These are phyloP conservation scores for Dalbergia oliveri DNA, from an alignment of 306 rosid genomes.

Conservation along the genomic window DNA sequence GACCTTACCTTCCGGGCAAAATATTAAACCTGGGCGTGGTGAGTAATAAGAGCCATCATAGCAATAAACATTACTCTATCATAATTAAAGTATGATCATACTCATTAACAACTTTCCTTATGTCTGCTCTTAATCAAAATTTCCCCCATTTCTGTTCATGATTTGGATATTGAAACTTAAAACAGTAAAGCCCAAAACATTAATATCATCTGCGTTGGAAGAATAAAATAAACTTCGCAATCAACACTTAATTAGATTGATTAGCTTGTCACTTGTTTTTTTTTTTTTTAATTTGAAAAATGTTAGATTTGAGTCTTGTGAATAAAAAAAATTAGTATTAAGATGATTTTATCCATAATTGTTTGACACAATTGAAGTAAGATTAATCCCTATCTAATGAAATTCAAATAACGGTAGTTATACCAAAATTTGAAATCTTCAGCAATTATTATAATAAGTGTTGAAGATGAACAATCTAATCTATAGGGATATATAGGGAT, in stretches of 20 bases:
- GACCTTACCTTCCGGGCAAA: background rate
- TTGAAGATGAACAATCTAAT: conserved; percentile 21
- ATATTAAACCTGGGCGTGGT: background rate
- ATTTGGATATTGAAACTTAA: background rate
- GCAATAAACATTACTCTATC: background rate
- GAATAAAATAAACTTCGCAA: background rate
- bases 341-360: too few relatives aligned
- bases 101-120: background rate
- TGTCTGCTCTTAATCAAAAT: background rate
- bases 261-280: too few relatives aligned
- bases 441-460: background rate
- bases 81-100: background rate
- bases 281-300: too few relatives aligned
- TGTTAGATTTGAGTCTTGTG: too few relatives aligned
- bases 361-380: too few relatives aligned
- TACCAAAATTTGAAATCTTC: too few relatives aligned
- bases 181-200: background rate
- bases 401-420: too few relatives aligned
- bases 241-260: background rate
- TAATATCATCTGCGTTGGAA: background rate
- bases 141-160: background rate
- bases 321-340: background rate
- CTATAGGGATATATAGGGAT: background rate
- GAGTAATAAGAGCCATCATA: background rate
- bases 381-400: too few relatives aligned